Percentiles rank a stretch among this genome's conserved stretches.
Conservation (phyloP, 257 asterid genomes). For the Leonotis leonurus region DNA sequence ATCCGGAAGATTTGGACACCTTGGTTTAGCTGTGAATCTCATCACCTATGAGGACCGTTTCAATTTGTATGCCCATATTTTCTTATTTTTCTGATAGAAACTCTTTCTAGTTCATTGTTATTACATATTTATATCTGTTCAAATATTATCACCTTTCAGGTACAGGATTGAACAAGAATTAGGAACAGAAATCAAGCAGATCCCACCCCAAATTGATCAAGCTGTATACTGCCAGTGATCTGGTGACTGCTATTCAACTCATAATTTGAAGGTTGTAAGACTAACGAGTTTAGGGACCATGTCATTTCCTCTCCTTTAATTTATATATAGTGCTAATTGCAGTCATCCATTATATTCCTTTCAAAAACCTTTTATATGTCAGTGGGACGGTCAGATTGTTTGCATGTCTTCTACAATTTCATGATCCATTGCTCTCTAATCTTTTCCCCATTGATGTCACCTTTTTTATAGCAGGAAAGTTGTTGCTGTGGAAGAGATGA, state of each 20-base stretch:
- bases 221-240: conserved; percentile 64
- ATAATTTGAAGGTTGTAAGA: conserved; percentile 12
- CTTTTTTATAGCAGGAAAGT: conserved; percentile 12
- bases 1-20: conserved; percentile 92
- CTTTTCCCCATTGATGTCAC: not conserved
- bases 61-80: conserved; percentile 51
- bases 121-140: conserved; percentile 7
- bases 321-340: not conserved
- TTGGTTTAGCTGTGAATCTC: conserved; percentile 87
- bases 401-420: not conserved
- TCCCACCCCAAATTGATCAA: conserved; percentile 84
- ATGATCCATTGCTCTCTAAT: not conserved
- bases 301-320: not conserved
- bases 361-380: not conserved
- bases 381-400: too few species aligned
- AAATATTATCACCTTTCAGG: conserved; percentile 32
- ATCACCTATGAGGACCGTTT: conserved; percentile 83
- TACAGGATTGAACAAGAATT: conserved; percentile 88
- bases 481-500: conserved; percentile 8
- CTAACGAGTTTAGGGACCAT: conserved; percentile 27
- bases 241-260: conserved; percentile 9
- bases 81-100: not conserved
- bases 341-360: not conserved
- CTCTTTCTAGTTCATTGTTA: not conserved
- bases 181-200: conserved; percentile 87